phyloP scores from a whole-genome alignment of 345 rosid genomes.

The Orychophragmus violaceus region DNA sequence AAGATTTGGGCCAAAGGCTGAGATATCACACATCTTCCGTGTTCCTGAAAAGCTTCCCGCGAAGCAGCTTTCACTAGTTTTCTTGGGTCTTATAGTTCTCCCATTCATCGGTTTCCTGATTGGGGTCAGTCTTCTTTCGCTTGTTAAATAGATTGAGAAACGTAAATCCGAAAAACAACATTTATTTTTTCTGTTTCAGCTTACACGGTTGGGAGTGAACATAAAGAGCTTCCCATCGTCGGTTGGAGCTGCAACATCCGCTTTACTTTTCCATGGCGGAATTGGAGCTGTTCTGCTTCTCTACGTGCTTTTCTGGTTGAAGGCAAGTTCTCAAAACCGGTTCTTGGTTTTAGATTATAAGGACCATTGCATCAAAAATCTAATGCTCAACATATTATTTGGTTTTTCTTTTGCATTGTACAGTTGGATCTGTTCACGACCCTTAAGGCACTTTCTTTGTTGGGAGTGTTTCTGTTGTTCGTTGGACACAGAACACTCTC shows the following conservation, averaged over 20 bases:
- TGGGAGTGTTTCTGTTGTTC: conserved; percentile 76
- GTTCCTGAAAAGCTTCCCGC: conserved; percentile 88
- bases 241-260: conserved; percentile 53
- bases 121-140: conserved; percentile 61
- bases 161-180: neutral
- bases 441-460: conserved; percentile 59
- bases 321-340: conserved; percentile 40
- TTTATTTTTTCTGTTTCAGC: conserved; percentile 35
- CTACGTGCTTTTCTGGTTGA: conserved; percentile 87
- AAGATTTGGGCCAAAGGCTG: conserved; percentile 81
- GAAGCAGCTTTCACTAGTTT: conserved; percentile 67
- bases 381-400: neutral
- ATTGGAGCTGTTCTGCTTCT: conserved; percentile 81
- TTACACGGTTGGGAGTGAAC: conserved; percentile 65
- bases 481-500: conserved; percentile 89
- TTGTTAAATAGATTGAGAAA: neutral
- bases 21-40: conserved; percentile 81
- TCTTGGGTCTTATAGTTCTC: conserved; percentile 69
- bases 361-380: neutral
- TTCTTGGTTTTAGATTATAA: neutral
- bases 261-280: conserved; percentile 75
- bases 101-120: conserved; percentile 72
- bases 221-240: conserved; percentile 83
- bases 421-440: conserved; percentile 97
- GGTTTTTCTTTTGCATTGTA: neutral